phyloP scores from a whole-genome alignment of 1,139 yeast species.

The Blastobotrys ciferrii region DNA sequence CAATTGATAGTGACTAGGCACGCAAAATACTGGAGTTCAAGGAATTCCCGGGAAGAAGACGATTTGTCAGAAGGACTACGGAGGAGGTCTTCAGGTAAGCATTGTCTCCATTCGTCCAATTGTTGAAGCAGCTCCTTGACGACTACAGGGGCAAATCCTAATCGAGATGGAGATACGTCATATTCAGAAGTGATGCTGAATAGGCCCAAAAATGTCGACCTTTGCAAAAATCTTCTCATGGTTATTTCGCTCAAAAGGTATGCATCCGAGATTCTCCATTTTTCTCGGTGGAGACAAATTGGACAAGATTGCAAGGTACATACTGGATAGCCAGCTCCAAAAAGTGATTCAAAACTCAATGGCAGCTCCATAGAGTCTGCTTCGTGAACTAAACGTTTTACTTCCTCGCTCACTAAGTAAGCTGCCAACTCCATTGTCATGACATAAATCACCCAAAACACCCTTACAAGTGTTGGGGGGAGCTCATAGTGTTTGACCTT shows the following conservation, averaged over 20 bases:
- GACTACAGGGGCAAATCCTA: background rate
- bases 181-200: background rate
- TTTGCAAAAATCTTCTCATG: background rate
- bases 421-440: background rate
- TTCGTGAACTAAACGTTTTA: background rate
- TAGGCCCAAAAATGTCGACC: background rate
- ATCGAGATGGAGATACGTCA: background rate
- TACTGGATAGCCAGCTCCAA: background rate
- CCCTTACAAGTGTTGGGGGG: background rate
- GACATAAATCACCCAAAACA: background rate
- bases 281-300: background rate
- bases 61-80: background rate
- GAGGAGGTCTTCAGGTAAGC: background rate
- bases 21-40: background rate
- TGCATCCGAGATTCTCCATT: background rate
- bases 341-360: background rate
- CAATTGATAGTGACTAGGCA: background rate
- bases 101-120: constrained; percentile 1
- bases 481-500: background rate
- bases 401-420: background rate
- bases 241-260: background rate
- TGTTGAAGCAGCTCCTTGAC: background rate
- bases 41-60: background rate
- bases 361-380: background rate
- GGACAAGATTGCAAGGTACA: background rate